Evolutionary conservation across 2,329 filamentous ascomycete genomes (phyloP).

Genomic region (Ophiostoma quercus): DNA sequence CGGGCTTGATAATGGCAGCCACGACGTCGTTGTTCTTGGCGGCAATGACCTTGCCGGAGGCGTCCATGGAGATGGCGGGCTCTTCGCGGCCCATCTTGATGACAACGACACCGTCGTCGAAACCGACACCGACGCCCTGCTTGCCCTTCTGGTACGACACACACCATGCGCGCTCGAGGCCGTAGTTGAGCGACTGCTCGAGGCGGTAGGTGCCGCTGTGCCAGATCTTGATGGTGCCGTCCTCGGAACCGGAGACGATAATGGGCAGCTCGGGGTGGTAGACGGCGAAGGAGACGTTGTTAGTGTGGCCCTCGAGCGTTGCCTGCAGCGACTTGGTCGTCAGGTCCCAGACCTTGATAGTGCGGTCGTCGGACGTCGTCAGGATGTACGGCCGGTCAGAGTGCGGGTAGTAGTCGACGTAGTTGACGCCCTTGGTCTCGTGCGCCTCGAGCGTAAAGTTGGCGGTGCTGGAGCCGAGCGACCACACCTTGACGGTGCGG

Average conservation of each 20-base stretch:
- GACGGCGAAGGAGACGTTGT: constrained; percentile 96
- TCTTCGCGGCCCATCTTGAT: constrained; percentile 97
- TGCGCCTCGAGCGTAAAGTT: constrained; percentile 97
- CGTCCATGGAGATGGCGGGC: constrained; percentile 95
- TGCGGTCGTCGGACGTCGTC: constrained; percentile 93
- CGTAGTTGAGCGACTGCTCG: constrained; percentile 94
- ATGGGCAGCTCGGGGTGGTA: constrained; percentile 96
- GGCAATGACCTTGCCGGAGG: constrained; percentile 93
- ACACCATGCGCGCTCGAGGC: constrained; percentile 94
- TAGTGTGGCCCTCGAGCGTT: constrained; percentile 92
- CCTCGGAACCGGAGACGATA: constrained; percentile 96
- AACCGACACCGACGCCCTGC: constrained; percentile 91
- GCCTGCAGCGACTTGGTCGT: constrained; percentile 96
- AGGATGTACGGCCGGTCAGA: constrained; percentile 80
- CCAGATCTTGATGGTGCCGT: constrained; percentile 97
- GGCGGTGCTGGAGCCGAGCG: constrained; percentile 78
- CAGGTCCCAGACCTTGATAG: constrained; percentile 98
- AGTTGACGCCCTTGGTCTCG: constrained; percentile 95
- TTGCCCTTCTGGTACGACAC: constrained; percentile 91
- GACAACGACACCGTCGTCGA: constrained; percentile 95
- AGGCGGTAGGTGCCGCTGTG: constrained; percentile 95
- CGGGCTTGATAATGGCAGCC: constrained; percentile 90
- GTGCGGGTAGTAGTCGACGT: constrained; percentile 83
- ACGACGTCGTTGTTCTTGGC: constrained; percentile 92
- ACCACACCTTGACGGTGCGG: constrained; percentile 69